These are phyloP conservation scores for Daldinia loculata DNA, from an alignment of 495 filamentous ascomycete species.

Conservation along the genomic window DNA sequence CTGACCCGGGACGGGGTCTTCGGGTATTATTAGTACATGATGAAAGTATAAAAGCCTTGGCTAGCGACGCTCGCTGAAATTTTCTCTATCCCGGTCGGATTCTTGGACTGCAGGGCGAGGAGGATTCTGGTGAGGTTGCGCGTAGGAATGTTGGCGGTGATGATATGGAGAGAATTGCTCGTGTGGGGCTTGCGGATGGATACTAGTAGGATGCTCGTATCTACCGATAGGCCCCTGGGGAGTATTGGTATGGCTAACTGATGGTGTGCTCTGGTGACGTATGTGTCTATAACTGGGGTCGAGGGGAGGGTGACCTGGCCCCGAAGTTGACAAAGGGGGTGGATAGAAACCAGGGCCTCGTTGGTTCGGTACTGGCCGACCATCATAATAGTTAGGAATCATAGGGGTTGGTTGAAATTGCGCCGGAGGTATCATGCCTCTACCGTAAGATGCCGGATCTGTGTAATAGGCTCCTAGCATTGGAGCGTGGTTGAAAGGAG, in stretches of 20 bases:
- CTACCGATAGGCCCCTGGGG: constrained; percentile 1
- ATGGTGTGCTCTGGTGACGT: constrained; percentile 50
- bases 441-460: constrained; percentile 9
- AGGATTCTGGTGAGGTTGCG: constrained; percentile 8
- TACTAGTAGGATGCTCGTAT: constrained; percentile 8
- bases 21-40: no score
- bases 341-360: not conserved
- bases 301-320: not conserved
- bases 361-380: not conserved
- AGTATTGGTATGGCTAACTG: constrained; percentile 5
- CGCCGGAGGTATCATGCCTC: not conserved
- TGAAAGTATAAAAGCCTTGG: not conserved
- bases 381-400: constrained; percentile 15
- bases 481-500: constrained; percentile 9
- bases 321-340: constrained; percentile 4
- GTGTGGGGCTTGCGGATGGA: not conserved
- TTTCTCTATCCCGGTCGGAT: constrained; percentile 17
- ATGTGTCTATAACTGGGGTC: constrained; percentile 43
- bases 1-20: not conserved
- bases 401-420: not conserved
- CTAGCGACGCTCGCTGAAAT: constrained; percentile 33
- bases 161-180: constrained; percentile 13
- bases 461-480: not conserved
- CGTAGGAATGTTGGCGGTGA: constrained; percentile 24
- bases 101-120: constrained; percentile 10